Evolutionary conservation across 768 basidiomycete genomes (phyloP).

Genomic region (Hysterangium stoloniferum): DNA sequence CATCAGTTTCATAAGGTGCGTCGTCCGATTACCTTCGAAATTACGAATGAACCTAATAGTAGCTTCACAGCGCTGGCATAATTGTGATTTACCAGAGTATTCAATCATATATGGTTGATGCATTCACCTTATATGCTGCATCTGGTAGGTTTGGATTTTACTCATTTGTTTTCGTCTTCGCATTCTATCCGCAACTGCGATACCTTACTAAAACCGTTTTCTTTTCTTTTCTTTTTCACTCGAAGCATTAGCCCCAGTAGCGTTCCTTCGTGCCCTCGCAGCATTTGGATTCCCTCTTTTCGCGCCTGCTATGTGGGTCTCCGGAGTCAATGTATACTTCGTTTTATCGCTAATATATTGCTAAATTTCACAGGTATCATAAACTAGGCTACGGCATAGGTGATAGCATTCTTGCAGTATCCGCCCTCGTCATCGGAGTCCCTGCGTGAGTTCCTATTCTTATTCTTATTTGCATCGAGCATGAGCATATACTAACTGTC

Average conservation of each 20-base stretch:
- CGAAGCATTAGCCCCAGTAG: conserved; percentile 61
- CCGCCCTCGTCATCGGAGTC: conserved; percentile 52
- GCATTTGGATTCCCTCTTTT: conserved; percentile 80
- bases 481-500: neutral
- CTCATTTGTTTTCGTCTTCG: conserved; percentile 6
- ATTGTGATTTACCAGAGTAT: conserved; percentile 55
- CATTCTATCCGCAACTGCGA: too few relatives aligned
- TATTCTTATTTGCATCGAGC: too few relatives aligned
- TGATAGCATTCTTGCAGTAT: conserved; percentile 52
- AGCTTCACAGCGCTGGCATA: conserved; percentile 40
- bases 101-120: conserved; percentile 61
- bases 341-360: neutral
- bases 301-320: conserved; percentile 49
- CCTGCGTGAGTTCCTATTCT: conserved; percentile 38
- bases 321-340: conserved; percentile 13
- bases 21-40: too few relatives aligned
- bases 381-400: conserved; percentile 64
- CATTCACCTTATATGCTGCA: conserved; percentile 59
- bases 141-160: conserved; percentile 39
- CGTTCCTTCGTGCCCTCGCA: conserved; percentile 53
- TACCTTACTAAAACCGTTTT: too few relatives aligned
- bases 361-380: too few relatives aligned
- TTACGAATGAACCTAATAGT: too few relatives aligned
- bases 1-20: conserved; percentile 37
- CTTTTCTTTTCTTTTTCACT: conserved; percentile 4